Base-by-base conservation (phyloP, 768 basidiomycete species). In the Termitomyces sp. region DNA sequence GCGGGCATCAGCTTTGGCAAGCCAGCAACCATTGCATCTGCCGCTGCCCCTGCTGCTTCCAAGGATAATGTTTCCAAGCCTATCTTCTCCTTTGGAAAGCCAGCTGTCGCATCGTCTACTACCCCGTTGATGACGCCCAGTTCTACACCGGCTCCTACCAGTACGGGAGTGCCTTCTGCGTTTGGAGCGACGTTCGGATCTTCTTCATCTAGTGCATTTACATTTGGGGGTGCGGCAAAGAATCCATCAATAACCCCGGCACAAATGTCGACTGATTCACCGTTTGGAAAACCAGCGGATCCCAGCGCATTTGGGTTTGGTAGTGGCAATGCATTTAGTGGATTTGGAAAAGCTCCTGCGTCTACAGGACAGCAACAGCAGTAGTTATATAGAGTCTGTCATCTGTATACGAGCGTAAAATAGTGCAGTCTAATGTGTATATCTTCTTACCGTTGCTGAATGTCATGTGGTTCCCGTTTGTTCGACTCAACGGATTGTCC, bases 301-400 rank as follows among this genome's bases (percentile, higher is more conserved):
- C 46, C 71, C 2, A 70, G 66, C 59, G 62, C 70, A 11, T 72
- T 76, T 61, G 72, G 72, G 31, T 76, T 76, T 60, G 70, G 71
- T 49, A 44, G 44, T 22, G 52, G 46, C n/a, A 62, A 42, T 12
- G 45, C 36, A 30, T 68, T 61, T 55, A 44, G 55, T 54, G 42
- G 45, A 22, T 68, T 68, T 63, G 62, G 66, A 6, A 66, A 64
- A 49, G 45, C 60, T 56, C 54, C 65, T 45, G 45, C 61, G 46
- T 51, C 64, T 5, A 55, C 63, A 18, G 64, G 67, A 63, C 70
- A 74, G 58, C 72, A 76, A 44, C 64, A 68, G 55, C 58, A 67
- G 54, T 62, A 62, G 58, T n/a, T 53, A 54, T 55, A 53, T 33
- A 13, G 16, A 8, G 24, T 44, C 33, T 6, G 13, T 47, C 16